Percentiles rank a stretch among this genome's conserved stretches.
These are phyloP conservation scores for Linnemannia exigua DNA, from an alignment of 192 early-diverging fungal genomes.

Conservation along the genomic window DNA sequence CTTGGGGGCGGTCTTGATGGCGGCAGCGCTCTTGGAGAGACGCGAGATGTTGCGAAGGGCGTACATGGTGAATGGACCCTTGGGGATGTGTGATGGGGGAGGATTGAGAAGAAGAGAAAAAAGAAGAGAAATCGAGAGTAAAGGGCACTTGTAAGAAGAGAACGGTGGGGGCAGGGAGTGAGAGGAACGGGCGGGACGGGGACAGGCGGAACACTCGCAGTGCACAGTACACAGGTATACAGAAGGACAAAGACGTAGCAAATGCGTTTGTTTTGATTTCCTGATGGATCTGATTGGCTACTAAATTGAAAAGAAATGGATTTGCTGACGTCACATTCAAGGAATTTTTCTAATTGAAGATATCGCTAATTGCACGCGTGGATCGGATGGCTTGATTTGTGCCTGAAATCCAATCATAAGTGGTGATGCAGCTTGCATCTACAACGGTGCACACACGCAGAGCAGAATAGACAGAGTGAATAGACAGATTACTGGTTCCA, in stretches of 20 bases:
- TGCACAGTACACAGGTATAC: background rate
- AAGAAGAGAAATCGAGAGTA: background rate
- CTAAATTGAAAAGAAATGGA: background rate
- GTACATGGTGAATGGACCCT: slow-evolving; percentile 33
- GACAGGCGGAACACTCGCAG: background rate
- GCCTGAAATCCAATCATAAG: too few species aligned
- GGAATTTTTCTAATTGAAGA: background rate
- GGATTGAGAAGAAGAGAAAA: slow-evolving; percentile 24
- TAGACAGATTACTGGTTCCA: background rate
- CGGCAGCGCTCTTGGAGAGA: slow-evolving; percentile 54
- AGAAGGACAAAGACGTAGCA: background rate
- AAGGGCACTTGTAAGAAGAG: slow-evolving; percentile 6
- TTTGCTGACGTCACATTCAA: slow-evolving; percentile 7
- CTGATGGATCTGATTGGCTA: background rate
- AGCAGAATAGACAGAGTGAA: background rate
- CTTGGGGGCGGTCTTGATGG: slow-evolving; percentile 55
- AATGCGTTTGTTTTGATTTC: slow-evolving; percentile 25
- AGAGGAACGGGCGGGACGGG: background rate
- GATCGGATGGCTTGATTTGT: background rate
- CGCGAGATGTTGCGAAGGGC: slow-evolving; percentile 56
- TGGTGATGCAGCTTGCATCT: too few species aligned
- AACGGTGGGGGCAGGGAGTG: background rate
- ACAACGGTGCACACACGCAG: too few species aligned
- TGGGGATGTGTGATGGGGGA: slow-evolving; percentile 16
- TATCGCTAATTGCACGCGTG: background rate